phyloP scores from a whole-genome alignment of 441 rosid species.

The Syzygium malaccense region DNA sequence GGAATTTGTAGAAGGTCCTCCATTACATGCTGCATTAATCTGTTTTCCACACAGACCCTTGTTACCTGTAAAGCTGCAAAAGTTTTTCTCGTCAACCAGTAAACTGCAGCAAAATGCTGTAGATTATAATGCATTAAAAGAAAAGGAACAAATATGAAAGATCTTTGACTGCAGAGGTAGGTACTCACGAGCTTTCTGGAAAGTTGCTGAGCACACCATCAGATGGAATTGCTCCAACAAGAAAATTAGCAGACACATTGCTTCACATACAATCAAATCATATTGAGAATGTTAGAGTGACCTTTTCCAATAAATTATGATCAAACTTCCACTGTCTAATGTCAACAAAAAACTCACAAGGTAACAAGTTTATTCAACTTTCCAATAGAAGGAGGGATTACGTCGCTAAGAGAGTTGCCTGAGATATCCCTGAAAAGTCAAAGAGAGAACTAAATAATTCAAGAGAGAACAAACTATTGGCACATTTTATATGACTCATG shows the following conservation, averaged over 20 bases:
- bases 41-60: conserved; percentile 85
- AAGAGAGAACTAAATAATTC: background rate
- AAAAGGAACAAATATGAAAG: background rate
- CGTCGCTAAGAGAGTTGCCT: conserved; percentile 71
- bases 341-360: conserved; percentile 47
- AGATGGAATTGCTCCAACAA: conserved; percentile 76
- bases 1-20: conserved; percentile 37
- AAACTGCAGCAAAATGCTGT: background rate
- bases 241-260: conserved; percentile 88
- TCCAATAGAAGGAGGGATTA: conserved; percentile 76
- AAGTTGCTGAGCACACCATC: conserved; percentile 61
- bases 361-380: conserved; percentile 46
- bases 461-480: background rate
- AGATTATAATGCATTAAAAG: background rate
- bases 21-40: conserved; percentile 51
- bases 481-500: background rate
- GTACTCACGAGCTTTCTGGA: conserved; percentile 68
- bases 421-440: conserved; percentile 60
- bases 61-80: conserved; percentile 74
- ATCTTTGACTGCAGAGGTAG: background rate
- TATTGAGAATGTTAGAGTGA: background rate
- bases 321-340: background rate
- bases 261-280: conserved; percentile 29
- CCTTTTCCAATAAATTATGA: background rate
- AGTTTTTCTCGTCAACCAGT: conserved; percentile 4